Conservation (phyloP, 75 land plant species). For the Picea sitchensis region DNA sequence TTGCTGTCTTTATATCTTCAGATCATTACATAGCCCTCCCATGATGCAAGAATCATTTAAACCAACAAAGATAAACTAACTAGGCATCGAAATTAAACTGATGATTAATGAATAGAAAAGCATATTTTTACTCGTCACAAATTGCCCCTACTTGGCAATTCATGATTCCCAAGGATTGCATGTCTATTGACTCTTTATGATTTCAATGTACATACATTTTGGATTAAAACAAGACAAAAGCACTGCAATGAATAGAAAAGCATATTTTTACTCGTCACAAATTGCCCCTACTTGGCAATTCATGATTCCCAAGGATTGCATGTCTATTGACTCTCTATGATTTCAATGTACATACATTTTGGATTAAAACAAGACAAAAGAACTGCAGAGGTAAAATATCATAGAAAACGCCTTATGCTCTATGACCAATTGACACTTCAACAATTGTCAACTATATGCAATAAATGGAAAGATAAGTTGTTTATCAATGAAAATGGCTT, state of each 20-base stretch:
- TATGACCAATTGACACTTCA: neutral
- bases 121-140: neutral
- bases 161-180: neutral
- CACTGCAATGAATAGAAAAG: neutral
- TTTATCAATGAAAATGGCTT: too few relatives aligned
- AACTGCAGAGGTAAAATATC: neutral
- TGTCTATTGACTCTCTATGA: neutral
- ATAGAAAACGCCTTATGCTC: neutral
- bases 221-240: neutral
- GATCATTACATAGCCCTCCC: too few relatives aligned
- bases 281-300: neutral
- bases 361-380: neutral
- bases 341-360: neutral
- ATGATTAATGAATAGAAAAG: neutral
- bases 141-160: neutral
- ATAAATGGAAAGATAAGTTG: too few relatives aligned
- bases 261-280: neutral
- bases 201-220: neutral
- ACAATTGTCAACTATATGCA: too few relatives aligned
- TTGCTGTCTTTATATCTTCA: too few relatives aligned
- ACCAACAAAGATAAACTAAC: too few relatives aligned
- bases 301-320: neutral
- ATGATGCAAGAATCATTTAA: too few relatives aligned
- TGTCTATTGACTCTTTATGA: neutral
- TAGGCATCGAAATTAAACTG: neutral